Evolutionary conservation across 1,284 basidiomycete species (phyloP), one percentile per base, ranked within the genome.

Genomic region (Cryptococcus floricola): DNA sequence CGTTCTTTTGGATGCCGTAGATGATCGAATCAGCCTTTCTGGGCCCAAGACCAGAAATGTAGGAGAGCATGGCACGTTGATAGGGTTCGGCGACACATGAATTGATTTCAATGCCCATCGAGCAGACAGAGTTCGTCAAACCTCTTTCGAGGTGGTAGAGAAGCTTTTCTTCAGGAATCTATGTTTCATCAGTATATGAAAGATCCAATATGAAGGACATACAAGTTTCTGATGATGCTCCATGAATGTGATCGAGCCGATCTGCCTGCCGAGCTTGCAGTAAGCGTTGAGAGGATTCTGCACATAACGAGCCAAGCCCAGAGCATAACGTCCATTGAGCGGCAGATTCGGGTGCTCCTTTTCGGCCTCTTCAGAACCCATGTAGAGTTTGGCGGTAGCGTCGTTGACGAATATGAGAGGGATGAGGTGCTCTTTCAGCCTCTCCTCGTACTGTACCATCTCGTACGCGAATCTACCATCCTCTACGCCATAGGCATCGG

Each of bases 271-370:
- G 39, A 97, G 79, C 1, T 92, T 89, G 23, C 89, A 89, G 73
- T 89, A 94, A 73, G 96, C 94, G 70, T 91, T 94, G 66, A 99
- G 78, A 1, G 96, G 96, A 68, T 87, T 95, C 76, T 98, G 96
- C 10, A 85, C 82, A 73, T 96, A 98, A 54, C 96, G 85, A 42
- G 94, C 94, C 62, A 99, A 78, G 49, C 90, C 97, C 47, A 98
- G 82, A 65, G 95, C 98, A 73, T 98, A 99, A 73, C 91, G 89
- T n/a, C 87, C 88, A 49, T 88, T 86, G 16, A 85, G 78, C 1
- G 87, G 86, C 44, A 97, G 79, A 1, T 88, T 82, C 43, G 87
- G 86, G 72, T 92, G 94, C 77, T 99, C 96, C 56, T 86, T 85
- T 39, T 83, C 81, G 0, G 91, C 92, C 43, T 94, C 87, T 60